Conservation (phyloP, 2,329 filamentous ascomycete genomes). For the Didymella sp. region DNA sequence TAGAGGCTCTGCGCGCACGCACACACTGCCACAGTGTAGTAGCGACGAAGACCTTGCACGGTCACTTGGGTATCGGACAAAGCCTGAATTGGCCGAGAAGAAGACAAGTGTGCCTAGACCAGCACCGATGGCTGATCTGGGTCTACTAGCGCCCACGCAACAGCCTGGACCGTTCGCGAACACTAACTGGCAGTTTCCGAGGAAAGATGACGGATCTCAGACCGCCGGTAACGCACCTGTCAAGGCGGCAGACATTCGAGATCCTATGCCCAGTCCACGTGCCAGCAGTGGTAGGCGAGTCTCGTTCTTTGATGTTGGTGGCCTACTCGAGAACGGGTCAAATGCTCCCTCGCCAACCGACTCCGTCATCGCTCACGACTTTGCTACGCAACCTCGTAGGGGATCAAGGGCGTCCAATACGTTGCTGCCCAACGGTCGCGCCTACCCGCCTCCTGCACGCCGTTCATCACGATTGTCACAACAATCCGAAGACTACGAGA, state of each 20-base stretch:
- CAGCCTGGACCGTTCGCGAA: constrained; percentile 36
- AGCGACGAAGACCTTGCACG: constrained; percentile 91
- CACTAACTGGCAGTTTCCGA: constrained; percentile 47
- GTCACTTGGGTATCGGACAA: constrained; percentile 74
- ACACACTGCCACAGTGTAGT: constrained; percentile 77
- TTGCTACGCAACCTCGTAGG: constrained; percentile 45
- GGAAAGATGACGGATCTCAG: constrained; percentile 27
- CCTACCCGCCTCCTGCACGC: constrained; percentile 35
- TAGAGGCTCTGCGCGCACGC: constrained; percentile 64
- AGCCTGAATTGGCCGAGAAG: constrained; percentile 57
- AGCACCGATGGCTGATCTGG: constrained; percentile 43
- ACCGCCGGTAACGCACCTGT: constrained; percentile 33
- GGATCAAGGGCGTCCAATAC: constrained; percentile 43
- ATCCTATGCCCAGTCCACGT: constrained; percentile 49
- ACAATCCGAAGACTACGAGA: constrained; percentile 45
- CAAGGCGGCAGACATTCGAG: constrained; percentile 35
- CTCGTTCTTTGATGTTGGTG: constrained; percentile 86
- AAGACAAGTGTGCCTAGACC: constrained; percentile 52
- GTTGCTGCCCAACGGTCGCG: constrained; percentile 31
- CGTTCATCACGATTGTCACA: constrained; percentile 45
- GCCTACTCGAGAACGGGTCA: constrained; percentile 67
- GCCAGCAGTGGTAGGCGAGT: constrained; percentile 61
- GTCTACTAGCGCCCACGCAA: constrained; percentile 32
- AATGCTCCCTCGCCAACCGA: constrained; percentile 42
- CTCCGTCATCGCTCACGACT: constrained; percentile 52